A percentile compares a stretch with the other conserved stretches of the same genome.
These are phyloP conservation scores for Nakaseomyces bracarensis DNA, from an alignment of 1,139 yeast genomes.

Conservation along the genomic window DNA sequence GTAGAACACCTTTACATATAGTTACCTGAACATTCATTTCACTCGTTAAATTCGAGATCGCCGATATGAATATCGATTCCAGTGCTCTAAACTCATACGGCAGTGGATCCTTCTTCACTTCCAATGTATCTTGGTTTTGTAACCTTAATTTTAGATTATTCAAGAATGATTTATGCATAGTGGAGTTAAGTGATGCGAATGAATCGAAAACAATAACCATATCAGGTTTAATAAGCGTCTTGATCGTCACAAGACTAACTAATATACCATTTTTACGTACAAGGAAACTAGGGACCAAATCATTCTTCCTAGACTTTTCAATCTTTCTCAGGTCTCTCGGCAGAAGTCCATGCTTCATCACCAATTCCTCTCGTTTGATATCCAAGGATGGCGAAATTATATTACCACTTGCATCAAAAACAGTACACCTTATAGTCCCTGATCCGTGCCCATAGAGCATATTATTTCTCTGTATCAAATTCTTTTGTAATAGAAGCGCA, in stretches of 20 bases:
- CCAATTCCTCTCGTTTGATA: slow-evolving; percentile 47
- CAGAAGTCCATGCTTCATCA: slow-evolving; percentile 29
- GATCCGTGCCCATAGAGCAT: slow-evolving; percentile 28
- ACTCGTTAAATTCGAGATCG: slow-evolving; percentile 72
- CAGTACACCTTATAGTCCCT: slow-evolving; percentile 43
- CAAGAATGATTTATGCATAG: slow-evolving; percentile 29
- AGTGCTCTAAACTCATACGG: slow-evolving; percentile 81
- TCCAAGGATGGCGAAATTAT: slow-evolving; percentile 47
- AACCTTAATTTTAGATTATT: slow-evolving; percentile 24
- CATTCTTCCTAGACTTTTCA: slow-evolving; percentile 44
- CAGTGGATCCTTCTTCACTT: slow-evolving; percentile 21
- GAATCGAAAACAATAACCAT: slow-evolving; percentile 59
- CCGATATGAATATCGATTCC: slow-evolving; percentile 79
- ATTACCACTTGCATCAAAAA: slow-evolving; percentile 50
- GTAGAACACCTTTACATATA: slow-evolving; percentile 67
- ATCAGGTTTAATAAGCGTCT: slow-evolving; percentile 60
- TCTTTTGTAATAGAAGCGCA: slow-evolving; percentile 33
- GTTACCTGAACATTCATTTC: slow-evolving; percentile 72
- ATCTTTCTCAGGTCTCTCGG: slow-evolving; percentile 44
- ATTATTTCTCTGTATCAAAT: slow-evolving; percentile 33
- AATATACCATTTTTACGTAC: slow-evolving; percentile 54
- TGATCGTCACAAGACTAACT: slow-evolving; percentile 57
- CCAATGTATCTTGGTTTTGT: slow-evolving; percentile 25
- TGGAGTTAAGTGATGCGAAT: slow-evolving; percentile 25
- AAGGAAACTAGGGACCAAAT: slow-evolving; percentile 60